Base-by-base conservation (phyloP, 495 filamentous ascomycete species). In the Pyrenula massariospora region DNA sequence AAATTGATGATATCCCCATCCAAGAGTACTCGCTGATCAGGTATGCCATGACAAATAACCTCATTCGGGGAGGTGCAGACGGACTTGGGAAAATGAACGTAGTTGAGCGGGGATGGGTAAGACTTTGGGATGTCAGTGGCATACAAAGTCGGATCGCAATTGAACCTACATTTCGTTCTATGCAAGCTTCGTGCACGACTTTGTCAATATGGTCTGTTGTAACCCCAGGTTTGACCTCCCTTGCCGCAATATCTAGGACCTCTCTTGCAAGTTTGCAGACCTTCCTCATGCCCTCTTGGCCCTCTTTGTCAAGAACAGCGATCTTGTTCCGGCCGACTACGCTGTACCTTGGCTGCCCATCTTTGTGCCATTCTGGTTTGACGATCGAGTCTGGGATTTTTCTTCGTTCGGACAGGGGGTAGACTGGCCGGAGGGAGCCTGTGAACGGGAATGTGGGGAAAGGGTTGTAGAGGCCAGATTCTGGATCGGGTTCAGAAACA, bases 141-240 rank as follows among this genome's bases (percentile, higher is more conserved):
- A 8, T 8, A 10, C 8, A 20, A 52, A 10, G 8, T 52, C 2
- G 15, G 20, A 2, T 24, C 8, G 22, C 15, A 49, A 19, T 15
- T 3, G 8, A 15, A 62, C 85, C 70, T 68, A 97, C 93, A 55
- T 96, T 76, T 71, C 93, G 79, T 73, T 96, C 93, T 57, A 97
- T 71, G 66, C 90, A 96, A 53, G 93, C 93, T 63, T 95, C 90
- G 73, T 99, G 93, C 25, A 96, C 92, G 61, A 96, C 76, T 69
- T 94, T 89, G 65, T 99, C 93, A 36, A 99, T 88, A 65, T 95
- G 85, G 66, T 99, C 94, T 8, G 93, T 99, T 1, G 94, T 97
- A 23, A 97, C 82, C 12, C 93, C 93, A 12, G 94, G 93, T 63
- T 79, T 84, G 56, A 86, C 62, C 48, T 84, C 92, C 12, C 82